Conservation (phyloP, 2,329 filamentous ascomycete genomes). For the Cytospora chrysosperma region DNA sequence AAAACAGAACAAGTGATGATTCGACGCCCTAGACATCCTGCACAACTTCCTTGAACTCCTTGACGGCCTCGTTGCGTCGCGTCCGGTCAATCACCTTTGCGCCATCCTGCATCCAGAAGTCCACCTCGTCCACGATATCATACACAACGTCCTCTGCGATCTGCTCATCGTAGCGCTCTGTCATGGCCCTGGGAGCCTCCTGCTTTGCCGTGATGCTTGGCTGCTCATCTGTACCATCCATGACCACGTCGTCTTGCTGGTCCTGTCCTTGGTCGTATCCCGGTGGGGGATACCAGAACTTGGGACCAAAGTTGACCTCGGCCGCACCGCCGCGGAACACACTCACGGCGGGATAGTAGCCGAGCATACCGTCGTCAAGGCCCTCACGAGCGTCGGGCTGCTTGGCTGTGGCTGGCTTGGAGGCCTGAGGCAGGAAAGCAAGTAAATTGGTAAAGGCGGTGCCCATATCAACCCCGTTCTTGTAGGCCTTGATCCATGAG, state of each 20-base stretch:
- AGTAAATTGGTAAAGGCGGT: constrained; percentile 85
- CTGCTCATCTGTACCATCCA: constrained; percentile 41
- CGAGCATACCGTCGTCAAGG: constrained; percentile 90
- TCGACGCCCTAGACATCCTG: constrained; percentile 53
- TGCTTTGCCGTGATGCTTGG: constrained; percentile 22
- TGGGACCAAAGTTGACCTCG: constrained; percentile 89
- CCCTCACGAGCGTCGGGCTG: constrained; percentile 78
- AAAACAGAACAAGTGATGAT: background rate
- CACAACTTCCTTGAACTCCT: constrained; percentile 64
- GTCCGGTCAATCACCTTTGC: constrained; percentile 48
- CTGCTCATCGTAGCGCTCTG: constrained; percentile 85
- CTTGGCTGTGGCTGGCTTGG: constrained; percentile 58
- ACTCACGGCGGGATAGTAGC: constrained; percentile 92
- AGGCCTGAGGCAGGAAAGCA: constrained; percentile 88
- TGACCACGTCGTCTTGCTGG: constrained; percentile 47
- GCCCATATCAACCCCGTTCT: constrained; percentile 84
- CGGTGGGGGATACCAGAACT: constrained; percentile 86
- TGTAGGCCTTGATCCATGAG: constrained; percentile 85
- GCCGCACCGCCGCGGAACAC: constrained; percentile 89
- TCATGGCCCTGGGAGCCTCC: constrained; percentile 55
- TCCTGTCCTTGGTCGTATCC: constrained; percentile 45
- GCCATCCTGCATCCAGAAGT: constrained; percentile 77
- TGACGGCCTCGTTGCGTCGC: constrained; percentile 45
- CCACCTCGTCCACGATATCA: constrained; percentile 91
- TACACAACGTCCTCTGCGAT: constrained; percentile 92